These are phyloP conservation scores for Hypholoma sublateritium DNA, from an alignment of 768 basidiomycete species.

Conservation along the genomic window DNA sequence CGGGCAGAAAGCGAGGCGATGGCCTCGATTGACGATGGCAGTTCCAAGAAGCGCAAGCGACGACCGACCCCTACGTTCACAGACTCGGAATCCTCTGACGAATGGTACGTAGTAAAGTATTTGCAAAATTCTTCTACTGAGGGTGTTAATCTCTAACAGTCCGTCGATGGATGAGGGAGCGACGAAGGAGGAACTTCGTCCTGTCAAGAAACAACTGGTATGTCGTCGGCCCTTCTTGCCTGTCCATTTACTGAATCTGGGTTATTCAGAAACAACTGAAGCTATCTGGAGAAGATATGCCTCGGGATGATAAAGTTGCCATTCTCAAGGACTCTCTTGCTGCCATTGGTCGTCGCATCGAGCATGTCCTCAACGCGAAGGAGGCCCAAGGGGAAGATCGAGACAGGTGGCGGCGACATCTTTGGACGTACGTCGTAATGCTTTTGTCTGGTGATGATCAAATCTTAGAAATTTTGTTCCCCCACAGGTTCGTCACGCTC, in stretches of 20 bases:
- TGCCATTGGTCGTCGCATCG: slow-evolving; percentile 91
- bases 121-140: neutral
- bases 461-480: slow-evolving; percentile 9
- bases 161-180: slow-evolving; percentile 93
- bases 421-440: slow-evolving; percentile 83
- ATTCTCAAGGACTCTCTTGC: slow-evolving; percentile 95
- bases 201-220: slow-evolving; percentile 95
- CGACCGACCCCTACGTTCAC: slow-evolving; percentile 97
- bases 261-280: slow-evolving; percentile 85
- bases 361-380: slow-evolving; percentile 75
- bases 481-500: slow-evolving; percentile 80
- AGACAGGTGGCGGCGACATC: slow-evolving; percentile 86
- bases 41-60: slow-evolving; percentile 78
- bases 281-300: slow-evolving; percentile 88
- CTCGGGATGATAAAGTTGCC: slow-evolving; percentile 93
- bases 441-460: neutral
- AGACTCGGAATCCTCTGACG: slow-evolving; percentile 89
- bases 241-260: slow-evolving; percentile 12
- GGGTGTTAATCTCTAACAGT: slow-evolving; percentile 35
- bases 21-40: slow-evolving; percentile 73
- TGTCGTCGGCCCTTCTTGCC: slow-evolving; percentile 24
- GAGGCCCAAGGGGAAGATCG: slow-evolving; percentile 77
- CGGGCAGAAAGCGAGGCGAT: slow-evolving; percentile 86
- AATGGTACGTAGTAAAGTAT: slow-evolving; percentile 60
- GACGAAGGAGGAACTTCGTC: slow-evolving; percentile 93